Conservation (phyloP, 306 rosid species). For the Lablab purpureus region DNA sequence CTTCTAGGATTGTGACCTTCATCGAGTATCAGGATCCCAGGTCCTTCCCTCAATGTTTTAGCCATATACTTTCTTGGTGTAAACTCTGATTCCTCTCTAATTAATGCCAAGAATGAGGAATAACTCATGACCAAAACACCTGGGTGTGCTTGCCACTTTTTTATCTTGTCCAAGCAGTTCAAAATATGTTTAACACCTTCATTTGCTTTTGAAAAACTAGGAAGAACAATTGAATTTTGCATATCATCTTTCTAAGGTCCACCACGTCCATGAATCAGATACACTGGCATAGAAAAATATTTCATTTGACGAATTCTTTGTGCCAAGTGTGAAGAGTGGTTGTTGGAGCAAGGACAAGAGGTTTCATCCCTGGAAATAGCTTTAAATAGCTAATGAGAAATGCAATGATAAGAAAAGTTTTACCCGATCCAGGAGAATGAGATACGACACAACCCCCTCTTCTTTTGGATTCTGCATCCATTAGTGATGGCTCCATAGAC, state of each 20-base stretch:
- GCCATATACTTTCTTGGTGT: neutral
- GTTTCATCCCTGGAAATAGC: slow-evolving; percentile 78
- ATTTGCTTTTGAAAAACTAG: slow-evolving; percentile 67
- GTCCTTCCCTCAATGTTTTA: neutral
- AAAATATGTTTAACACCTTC: slow-evolving; percentile 75
- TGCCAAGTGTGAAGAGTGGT: slow-evolving; percentile 90
- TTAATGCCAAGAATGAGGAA: neutral
- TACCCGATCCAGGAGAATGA: slow-evolving; percentile 69
- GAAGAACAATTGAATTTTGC: slow-evolving; percentile 48
- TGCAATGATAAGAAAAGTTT: slow-evolving; percentile 81
- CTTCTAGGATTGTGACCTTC: slow-evolving; percentile 11
- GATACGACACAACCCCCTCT: slow-evolving; percentile 60
- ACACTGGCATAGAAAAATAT: slow-evolving; percentile 77
- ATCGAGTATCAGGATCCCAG: neutral
- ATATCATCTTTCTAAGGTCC: slow-evolving; percentile 57
- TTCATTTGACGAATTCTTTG: slow-evolving; percentile 87
- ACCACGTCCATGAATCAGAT: slow-evolving; percentile 72
- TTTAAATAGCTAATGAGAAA: slow-evolving; percentile 85
- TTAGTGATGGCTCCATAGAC: slow-evolving; percentile 63
- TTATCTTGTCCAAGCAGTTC: slow-evolving; percentile 79
- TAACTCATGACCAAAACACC: slow-evolving; percentile 6
- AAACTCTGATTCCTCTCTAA: neutral
- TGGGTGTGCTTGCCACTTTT: slow-evolving; percentile 63
- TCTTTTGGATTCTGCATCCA: slow-evolving; percentile 57
- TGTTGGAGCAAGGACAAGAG: slow-evolving; percentile 87